Evolutionary conservation across 345 rosid genomes (phyloP), one percentile per base, ranked within the genome.

Genomic region (Lumnitzera littorea): DNA sequence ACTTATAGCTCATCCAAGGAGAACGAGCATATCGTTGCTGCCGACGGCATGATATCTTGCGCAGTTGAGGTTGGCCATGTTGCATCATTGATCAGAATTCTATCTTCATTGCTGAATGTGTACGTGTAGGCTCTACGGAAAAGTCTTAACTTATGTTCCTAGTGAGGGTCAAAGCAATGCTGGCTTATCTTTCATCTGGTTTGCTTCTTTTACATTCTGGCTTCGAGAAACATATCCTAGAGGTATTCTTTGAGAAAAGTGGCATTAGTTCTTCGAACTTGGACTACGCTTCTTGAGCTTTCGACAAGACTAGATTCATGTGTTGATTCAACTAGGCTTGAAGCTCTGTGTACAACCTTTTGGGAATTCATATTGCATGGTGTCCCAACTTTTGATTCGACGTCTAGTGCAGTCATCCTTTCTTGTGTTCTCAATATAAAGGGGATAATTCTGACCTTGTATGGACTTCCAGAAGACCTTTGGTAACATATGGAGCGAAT

Each of bases 311-410:
- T 82, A 71, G 91, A 86, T 68, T 66, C 76, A 54, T 41, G 67
- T 66, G 81, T 82, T 46, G 86, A 83, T 67, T 83, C 78, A 73
- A 74, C 82, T 72, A 78, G 91, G 68, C 71, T 82, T 2, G 84
- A 87, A 55, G 69, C 78, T 61, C 72, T 69, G 46, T 70, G 76
- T 66, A 88, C 82, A 83, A 80, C 83, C 70, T 80, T 84, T 51
- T 84, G 87, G 89, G 95, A 84, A 70, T 83, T 80, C 63, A 79
- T 84, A 78, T 65, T 87, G 75, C 96, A 90, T 83, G 99, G 99
- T 67, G 82, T 83, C 71, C 97, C 99, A 16, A 74, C 73, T 71
- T 74, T 78, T 74, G 79, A 75, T 70, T 82, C 67, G 61, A 63
- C 75, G 59, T 67, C 86, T 50, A 85, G 96, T 70, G 86, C 83